Base-by-base conservation (phyloP, 2,329 filamentous ascomycete species). In the Clathrospora elynae region DNA sequence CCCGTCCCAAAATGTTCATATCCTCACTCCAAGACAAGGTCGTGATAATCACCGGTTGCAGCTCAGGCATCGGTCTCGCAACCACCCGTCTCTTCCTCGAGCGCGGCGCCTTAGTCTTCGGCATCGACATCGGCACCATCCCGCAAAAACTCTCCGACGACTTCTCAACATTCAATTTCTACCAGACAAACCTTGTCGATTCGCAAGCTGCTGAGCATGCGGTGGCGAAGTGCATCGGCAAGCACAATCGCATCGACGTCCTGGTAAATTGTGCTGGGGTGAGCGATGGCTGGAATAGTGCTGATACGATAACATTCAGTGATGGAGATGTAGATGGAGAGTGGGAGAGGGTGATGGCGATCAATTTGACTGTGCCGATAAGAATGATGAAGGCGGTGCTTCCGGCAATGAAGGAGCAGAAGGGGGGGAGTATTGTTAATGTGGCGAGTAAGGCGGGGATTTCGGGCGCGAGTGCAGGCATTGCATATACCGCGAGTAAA, bases 201-300 rank as follows among this genome's bases (percentile, higher is more conserved):
- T 31, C 51, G 0, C 50, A 54, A 14, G 58, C 61, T 2, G 52
- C 45, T 1, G 52, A 57, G 8, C 52, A 59, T 31, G 59, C 58
- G 1, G 54, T 64, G 2, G 55, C 58, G 1, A 55, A 54, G 14
- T 63, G 61, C 16, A 39, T 57, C 8, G 48, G 46, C n/a, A 54
- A 56, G 28, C 51, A 55, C 28, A 54, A 57, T 4, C 54, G 50
- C 24, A 55, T 64, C 24, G 73, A 77, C 47, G 64, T 75, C 8
- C 62, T 77, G n/a, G 62, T 73, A 32, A 77, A 77, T 42, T 67
- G 73, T 16, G 74, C 75, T 0, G 75, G 74, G 17, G 55, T 76
- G 12, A 71, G 72, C 54, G 74, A 77, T 58, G 63, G 62, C 14
- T 74, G 71, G 49, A 64, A 62, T 35, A 65, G 66, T 19, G 73